phyloP scores from a whole-genome alignment of 225 moss, liverwort and hornwort species.

The Physcomitrellopsis africana region DNA sequence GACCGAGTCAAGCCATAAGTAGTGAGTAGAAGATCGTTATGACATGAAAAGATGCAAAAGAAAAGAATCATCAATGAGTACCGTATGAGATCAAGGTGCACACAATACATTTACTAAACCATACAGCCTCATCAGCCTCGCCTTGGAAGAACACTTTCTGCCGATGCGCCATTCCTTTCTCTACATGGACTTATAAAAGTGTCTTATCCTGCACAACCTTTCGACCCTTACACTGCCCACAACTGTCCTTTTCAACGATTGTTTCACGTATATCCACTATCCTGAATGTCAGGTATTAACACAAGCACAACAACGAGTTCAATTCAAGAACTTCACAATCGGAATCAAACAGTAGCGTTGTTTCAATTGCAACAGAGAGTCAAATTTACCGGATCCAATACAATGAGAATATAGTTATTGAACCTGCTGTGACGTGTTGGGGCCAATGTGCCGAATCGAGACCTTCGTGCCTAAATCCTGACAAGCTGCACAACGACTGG shows the following conservation, averaged over 20 bases:
- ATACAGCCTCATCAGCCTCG: conserved; percentile 70
- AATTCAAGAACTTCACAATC: no score
- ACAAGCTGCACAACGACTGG: no score
- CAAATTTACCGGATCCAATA: conserved; percentile 46
- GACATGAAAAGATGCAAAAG: no score
- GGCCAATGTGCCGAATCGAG: conserved; percentile 60
- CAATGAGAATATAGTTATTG: conserved; percentile 65
- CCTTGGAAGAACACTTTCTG: conserved; percentile 68
- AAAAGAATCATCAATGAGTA: no score
- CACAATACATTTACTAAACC: conserved; percentile 15
- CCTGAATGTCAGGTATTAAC: no score
- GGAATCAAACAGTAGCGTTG: no score
- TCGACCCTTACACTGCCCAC: conserved; percentile 45
- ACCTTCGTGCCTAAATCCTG: no score
- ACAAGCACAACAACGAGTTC: no score
- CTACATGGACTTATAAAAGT: conserved; percentile 65
- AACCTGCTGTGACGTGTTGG: conserved; percentile 68
- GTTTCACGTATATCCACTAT: conserved; percentile 26
- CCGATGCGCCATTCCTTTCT: conserved; percentile 65
- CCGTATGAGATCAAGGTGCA: no score
- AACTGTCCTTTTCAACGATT: conserved; percentile 67
- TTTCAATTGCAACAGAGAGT: no score
- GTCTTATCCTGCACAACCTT: conserved; percentile 56
- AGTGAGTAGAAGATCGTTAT: no score
- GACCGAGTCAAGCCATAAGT: conserved; percentile 47